Percentiles rank a stretch among this genome's conserved stretches.
Conservation (phyloP, 805 yeast genomes). For the Starmera caribaea region DNA sequence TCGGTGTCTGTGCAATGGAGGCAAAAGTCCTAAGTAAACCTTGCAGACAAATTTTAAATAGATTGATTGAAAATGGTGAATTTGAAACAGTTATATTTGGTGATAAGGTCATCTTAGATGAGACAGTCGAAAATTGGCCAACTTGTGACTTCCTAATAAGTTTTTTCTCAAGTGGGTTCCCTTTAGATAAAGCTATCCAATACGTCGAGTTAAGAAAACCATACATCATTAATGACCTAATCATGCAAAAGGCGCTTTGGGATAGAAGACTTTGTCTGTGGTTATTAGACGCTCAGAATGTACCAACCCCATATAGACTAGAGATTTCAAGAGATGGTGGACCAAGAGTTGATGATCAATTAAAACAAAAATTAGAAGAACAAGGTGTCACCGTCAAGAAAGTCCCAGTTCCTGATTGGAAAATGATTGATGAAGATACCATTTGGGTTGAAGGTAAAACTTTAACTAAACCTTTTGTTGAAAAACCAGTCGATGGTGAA, state of each 20-base stretch:
- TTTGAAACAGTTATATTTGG: constrained; percentile 96
- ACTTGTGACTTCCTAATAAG: constrained; percentile 92
- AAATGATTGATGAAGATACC: constrained; percentile 84
- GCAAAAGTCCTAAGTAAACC: constrained; percentile 94
- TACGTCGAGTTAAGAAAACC: constrained; percentile 89
- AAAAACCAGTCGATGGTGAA: constrained; percentile 98
- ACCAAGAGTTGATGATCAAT: constrained; percentile 67
- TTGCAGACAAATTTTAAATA: constrained; percentile 79
- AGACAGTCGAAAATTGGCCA: constrained; percentile 94
- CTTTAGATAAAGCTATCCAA: constrained; percentile 87
- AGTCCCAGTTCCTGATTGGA: constrained; percentile 65
- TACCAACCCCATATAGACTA: constrained; percentile 81
- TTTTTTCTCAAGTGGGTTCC: constrained; percentile 94
- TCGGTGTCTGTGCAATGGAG: constrained; percentile 99
- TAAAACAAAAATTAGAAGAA: constrained; percentile 46
- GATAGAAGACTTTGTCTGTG: constrained; percentile 84
- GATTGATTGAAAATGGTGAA: constrained; percentile 87
- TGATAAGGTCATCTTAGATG: constrained; percentile 93
- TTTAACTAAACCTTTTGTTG: constrained; percentile 87
- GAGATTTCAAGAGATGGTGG: constrained; percentile 97
- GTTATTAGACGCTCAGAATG: constrained; percentile 70
- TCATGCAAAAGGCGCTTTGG: constrained; percentile 94
- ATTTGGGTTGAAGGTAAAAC: constrained; percentile 62
- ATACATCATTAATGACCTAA: constrained; percentile 76
- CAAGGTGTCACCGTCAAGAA: constrained; percentile 43